Base-by-base conservation (phyloP, 768 basidiomycete genomes). In the Kwoniella sp. region DNA sequence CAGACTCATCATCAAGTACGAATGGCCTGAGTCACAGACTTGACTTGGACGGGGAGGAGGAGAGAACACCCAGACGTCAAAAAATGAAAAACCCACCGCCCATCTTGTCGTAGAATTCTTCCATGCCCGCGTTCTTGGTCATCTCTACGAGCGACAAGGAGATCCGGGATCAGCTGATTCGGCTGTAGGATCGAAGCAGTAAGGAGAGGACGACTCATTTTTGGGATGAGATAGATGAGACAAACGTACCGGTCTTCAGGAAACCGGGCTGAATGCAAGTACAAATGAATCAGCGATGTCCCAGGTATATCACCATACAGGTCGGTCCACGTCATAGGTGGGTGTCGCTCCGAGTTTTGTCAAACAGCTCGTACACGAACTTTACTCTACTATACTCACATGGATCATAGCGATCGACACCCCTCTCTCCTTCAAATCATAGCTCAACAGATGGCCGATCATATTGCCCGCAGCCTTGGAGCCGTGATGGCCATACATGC, bases 401-500 rank as follows among this genome's bases (percentile, higher is more conserved):
- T 85, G 84, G 38, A 85, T 81, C 82, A 84, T 82, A 1, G 74
- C 80, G 12, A 84, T 82, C 0, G 81, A 75, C 15, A 85, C 69
- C 1, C 82, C 82, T 55, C 81, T 78, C 23, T 81, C 78, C 34
- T 80, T 72, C 15, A 85, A 63, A 64, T 85, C 84, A 50, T 79
- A 76, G 9, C 80, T 75, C 41, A 85, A 68, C 23, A 85, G 72
- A 50, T 82, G 81, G 1, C 84, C 84, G 11, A 83, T 79, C 85
- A 85, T 85, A 65, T 85, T 85, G 4, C 78, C 81, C 23, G 84
- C 84, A 1, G 82, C 83, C 73, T 85, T 85, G 61, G 80, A 82
- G 1, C 82, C 84, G 66, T 85, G 85, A 70, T 85, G 85, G 20
- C 83, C 84, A 63, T 82, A 85, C 72, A 84, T 85, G 13, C 83